Evolutionary conservation across 352 stramenopile genomes (phyloP).

Genomic region (Aphanomyces euteiches): DNA sequence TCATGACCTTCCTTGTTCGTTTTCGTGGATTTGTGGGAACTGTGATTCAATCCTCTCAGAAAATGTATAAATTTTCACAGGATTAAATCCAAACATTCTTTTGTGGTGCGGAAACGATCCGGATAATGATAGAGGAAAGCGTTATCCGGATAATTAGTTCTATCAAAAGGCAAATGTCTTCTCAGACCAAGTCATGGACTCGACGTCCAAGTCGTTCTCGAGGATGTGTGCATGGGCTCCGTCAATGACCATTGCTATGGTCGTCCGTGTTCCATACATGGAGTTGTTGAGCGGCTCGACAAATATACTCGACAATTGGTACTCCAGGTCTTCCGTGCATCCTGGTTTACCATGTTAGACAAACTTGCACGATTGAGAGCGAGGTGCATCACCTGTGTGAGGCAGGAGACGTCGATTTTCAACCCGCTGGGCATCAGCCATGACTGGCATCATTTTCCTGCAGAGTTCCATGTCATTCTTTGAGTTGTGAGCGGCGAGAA

Average conservation of each 20-base stretch:
- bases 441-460: slow-evolving; percentile 5
- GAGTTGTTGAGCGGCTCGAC: slow-evolving; percentile 19
- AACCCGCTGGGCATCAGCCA: slow-evolving; percentile 16
- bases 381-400: slow-evolving; percentile 13
- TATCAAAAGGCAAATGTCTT: slow-evolving; percentile 2
- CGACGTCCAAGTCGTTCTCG: slow-evolving; percentile 18
- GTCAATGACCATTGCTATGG: slow-evolving; percentile 28
- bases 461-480: slow-evolving; percentile 9
- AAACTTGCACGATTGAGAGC: neutral
- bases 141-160: slow-evolving; percentile 13
- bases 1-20: slow-evolving; percentile 19
- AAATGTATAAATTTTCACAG: slow-evolving; percentile 13
- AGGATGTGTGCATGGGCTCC: slow-evolving; percentile 4
- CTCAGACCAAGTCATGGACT: neutral
- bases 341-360: slow-evolving; percentile 5
- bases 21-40: slow-evolving; percentile 1
- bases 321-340: slow-evolving; percentile 13
- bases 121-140: neutral
- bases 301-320: slow-evolving; percentile 27
- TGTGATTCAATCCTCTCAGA: slow-evolving; percentile 22
- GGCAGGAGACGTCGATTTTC: slow-evolving; percentile 7
- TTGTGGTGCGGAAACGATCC: slow-evolving; percentile 21
- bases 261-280: slow-evolving; percentile 27
- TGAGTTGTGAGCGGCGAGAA: neutral
- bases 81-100: slow-evolving; percentile 18